A percentile compares a stretch with the other conserved stretches of the same genome.
phyloP scores from a whole-genome alignment of 495 filamentous ascomycete genomes.

The Bombardia bombarda region DNA sequence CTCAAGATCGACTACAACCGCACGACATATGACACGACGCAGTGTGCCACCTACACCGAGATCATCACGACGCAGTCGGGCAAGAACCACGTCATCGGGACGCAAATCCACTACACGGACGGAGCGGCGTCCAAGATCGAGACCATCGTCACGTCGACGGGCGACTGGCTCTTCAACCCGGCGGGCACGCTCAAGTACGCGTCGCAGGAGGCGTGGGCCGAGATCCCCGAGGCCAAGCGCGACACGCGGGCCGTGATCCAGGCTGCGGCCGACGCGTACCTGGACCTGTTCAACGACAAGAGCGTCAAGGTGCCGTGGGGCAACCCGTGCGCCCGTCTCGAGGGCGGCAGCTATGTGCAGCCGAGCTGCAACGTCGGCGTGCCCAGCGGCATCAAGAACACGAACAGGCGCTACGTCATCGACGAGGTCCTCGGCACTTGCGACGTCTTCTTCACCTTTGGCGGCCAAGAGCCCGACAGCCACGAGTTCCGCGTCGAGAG shows the following conservation, averaged over 20 bases:
- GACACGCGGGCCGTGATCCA: constrained; percentile 33
- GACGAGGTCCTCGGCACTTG: constrained; percentile 29
- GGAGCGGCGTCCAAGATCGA: constrained; percentile 29
- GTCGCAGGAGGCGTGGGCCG: constrained; percentile 32
- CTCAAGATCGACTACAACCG: constrained; percentile 41
- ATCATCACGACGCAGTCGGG: constrained; percentile 33
- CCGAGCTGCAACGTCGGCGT: constrained; percentile 31
- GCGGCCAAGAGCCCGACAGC: constrained; percentile 29
- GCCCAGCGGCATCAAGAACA: constrained; percentile 26
- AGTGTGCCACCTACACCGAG: constrained; percentile 43
- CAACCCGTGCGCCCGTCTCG: constrained; percentile 38
- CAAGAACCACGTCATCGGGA: constrained; percentile 42
- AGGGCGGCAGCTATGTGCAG: constrained; percentile 37
- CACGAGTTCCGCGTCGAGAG: constrained; percentile 36
- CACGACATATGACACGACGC: constrained; percentile 36
- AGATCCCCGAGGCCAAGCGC: constrained; percentile 32
- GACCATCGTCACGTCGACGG: constrained; percentile 34
- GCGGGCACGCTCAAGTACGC: constrained; percentile 36
- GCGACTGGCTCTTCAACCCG: constrained; percentile 44
- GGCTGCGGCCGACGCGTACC: constrained; percentile 39
- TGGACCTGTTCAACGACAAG: constrained; percentile 34
- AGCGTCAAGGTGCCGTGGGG: constrained; percentile 36
- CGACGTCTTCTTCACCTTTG: constrained; percentile 31
- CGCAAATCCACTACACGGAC: constrained; percentile 29
- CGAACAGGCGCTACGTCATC: constrained; percentile 33